A percentile compares a stretch with the other conserved stretches of the same genome.
Evolutionary conservation across 2,329 filamentous ascomycete genomes (phyloP).

Genomic region (Clonostachys byssicola): DNA sequence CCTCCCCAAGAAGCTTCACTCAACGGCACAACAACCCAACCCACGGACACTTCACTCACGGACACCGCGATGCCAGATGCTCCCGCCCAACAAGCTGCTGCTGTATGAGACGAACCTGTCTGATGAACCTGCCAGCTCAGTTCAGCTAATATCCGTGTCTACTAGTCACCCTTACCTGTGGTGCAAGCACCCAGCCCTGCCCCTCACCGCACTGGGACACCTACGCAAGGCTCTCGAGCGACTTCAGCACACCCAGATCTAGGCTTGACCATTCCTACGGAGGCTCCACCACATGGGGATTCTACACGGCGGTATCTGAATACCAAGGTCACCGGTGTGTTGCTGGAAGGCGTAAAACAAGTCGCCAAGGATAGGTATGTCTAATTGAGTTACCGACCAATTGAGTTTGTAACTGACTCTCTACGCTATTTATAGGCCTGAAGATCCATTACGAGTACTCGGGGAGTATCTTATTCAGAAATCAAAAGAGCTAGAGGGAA

Average conservation of each 20-base stretch:
- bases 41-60: slow-evolving; percentile 16
- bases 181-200: slow-evolving; percentile 33
- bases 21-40: slow-evolving; percentile 1
- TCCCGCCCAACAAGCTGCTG: slow-evolving; percentile 30
- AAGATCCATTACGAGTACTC: slow-evolving; percentile 63
- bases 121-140: not conserved
- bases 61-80: slow-evolving; percentile 41
- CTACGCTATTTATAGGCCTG: slow-evolving; percentile 41
- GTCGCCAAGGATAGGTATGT: slow-evolving; percentile 68
- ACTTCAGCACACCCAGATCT: slow-evolving; percentile 53
- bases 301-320: slow-evolving; percentile 69
- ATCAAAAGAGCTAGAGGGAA: slow-evolving; percentile 58
- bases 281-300: slow-evolving; percentile 62
- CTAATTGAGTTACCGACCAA: slow-evolving; percentile 12
- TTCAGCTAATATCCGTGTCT: not conserved
- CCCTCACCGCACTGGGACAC: slow-evolving; percentile 43
- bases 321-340: slow-evolving; percentile 60
- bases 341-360: slow-evolving; percentile 73
- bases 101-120: slow-evolving; percentile 21
- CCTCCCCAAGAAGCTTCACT: slow-evolving; percentile 1
- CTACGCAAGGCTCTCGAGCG: slow-evolving; percentile 46
- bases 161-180: slow-evolving; percentile 32
- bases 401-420: not conserved
- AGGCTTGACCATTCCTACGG: slow-evolving; percentile 49
- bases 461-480: slow-evolving; percentile 68